Percentiles rank a stretch among this genome's conserved stretches.
phyloP scores from a whole-genome alignment of 148 eudicot species.

The Rhododendron vialii region DNA sequence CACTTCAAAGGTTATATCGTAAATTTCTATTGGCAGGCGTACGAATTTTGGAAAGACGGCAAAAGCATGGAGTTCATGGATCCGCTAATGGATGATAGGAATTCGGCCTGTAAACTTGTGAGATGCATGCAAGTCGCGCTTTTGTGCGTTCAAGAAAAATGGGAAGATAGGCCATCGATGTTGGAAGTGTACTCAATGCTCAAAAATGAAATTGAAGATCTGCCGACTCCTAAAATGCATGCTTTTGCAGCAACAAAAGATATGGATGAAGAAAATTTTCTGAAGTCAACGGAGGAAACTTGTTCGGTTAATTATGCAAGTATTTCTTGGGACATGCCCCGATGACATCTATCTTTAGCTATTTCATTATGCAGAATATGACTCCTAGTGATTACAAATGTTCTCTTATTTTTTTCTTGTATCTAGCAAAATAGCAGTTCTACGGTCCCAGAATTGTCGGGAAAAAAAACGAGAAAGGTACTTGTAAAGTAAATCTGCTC shows the following conservation, averaged over 20 bases:
- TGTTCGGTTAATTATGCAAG: slow-evolving; percentile 15
- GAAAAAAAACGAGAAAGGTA: too few relatives aligned
- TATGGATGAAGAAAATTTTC: slow-evolving; percentile 1
- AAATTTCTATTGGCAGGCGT: slow-evolving; percentile 28
- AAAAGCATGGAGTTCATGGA: slow-evolving; percentile 31
- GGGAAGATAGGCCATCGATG: slow-evolving; percentile 45
- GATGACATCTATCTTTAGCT: slow-evolving; percentile 2
- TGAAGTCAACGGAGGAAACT: not conserved
- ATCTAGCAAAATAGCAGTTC: not conserved
- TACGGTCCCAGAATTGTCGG: not conserved
- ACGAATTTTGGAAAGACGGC: slow-evolving; percentile 28
- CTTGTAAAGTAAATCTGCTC: not conserved
- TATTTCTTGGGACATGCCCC: slow-evolving; percentile 15
- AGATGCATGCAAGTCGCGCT: slow-evolving; percentile 36
- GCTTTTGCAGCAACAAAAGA: slow-evolving; percentile 25
- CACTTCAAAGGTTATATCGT: not conserved
- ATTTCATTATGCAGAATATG: not conserved
- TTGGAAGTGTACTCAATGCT: slow-evolving; percentile 42
- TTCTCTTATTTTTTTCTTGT: not conserved
- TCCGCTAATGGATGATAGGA: slow-evolving; percentile 27
- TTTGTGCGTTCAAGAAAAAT: slow-evolving; percentile 37
- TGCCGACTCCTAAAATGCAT: slow-evolving; percentile 27
- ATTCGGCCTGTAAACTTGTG: slow-evolving; percentile 15
- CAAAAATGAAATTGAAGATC: slow-evolving; percentile 23
- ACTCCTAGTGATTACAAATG: not conserved